Evolutionary conservation across 2,329 filamentous ascomycete species (phyloP).

Genomic region (Coniochaeta sp.): DNA sequence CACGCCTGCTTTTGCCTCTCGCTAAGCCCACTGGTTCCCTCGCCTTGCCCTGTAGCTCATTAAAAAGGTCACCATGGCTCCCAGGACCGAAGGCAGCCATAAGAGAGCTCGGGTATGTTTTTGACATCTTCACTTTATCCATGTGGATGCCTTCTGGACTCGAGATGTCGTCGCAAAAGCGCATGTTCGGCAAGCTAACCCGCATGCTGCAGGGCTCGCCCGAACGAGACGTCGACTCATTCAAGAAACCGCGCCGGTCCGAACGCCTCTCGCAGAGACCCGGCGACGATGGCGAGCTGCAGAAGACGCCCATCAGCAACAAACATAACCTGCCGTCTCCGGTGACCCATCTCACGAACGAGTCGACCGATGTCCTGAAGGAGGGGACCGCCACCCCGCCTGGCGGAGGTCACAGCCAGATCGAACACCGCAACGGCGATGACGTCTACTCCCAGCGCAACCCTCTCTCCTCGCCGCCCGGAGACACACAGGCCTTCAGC

Average conservation of each 20-base stretch:
- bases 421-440: conserved; percentile 42
- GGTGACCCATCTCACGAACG: conserved; percentile 47
- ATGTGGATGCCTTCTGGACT: not conserved
- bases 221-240: conserved; percentile 50
- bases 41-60: not conserved
- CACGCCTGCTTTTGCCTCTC: not conserved
- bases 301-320: conserved; percentile 54
- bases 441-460: conserved; percentile 38
- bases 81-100: conserved; percentile 65
- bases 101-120: conserved; percentile 71
- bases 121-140: too few species aligned
- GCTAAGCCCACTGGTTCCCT: not conserved
- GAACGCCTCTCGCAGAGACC: conserved; percentile 51
- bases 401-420: conserved; percentile 43
- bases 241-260: conserved; percentile 80
- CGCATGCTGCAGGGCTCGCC: conserved; percentile 51
- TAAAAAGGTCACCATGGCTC: conserved; percentile 15
- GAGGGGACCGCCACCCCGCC: conserved; percentile 67
- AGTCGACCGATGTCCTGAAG: conserved; percentile 59
- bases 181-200: conserved; percentile 20
- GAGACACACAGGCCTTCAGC: conserved; percentile 70
- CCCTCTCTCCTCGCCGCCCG: conserved; percentile 45
- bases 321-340: conserved; percentile 74
- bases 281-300: conserved; percentile 22
- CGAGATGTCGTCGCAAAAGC: conserved; percentile 1